Evolutionary conservation across 139 green algal genomes (phyloP), one percentile per base, ranked within the genome.

Genomic region (Chlorella sp.): DNA sequence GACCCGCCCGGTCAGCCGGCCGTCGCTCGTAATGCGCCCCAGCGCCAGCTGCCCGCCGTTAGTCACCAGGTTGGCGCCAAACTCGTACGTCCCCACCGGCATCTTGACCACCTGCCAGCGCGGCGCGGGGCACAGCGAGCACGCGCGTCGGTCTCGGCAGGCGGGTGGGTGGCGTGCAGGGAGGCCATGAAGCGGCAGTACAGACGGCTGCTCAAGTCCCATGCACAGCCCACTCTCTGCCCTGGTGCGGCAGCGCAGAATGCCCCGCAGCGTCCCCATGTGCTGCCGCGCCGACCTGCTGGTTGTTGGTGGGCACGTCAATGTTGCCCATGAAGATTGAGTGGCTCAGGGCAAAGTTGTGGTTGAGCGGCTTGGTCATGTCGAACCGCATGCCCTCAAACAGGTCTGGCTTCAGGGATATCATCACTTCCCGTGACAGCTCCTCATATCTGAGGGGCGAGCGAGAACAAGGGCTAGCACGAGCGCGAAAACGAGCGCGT

Each of bases 301-400:
- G 50, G 41, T 82, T 83, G 69, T 87, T 77, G 4, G 90, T 92
- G 17, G 91, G 92, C 55, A 98, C 82, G 59, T 99, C 96, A 17
- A 93, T 80, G 76, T 93, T 97, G 38, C 95, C 95, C 92, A 99
- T 95, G 79, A 95, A 95, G 27, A 99, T 80, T 63, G 89, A 92
- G 82, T 98, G 94, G n/a, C 73, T 90, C 27, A 99, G 80, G 42
- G 94, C 94, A 80, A 99, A 99, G 77, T 98, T 97, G 71, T 94
- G 90, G 84, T 98, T 99, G 29, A 99, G 84, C 3, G 96, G 94
- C 80, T 97, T 97, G 65, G 89, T 98, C 77, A 99, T 93, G 73
- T 99, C 96, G 73, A 99, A 99, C 2, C 94, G 86, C 58, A 97
- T 75, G 43, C 96, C 96, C 83, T 99, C 96, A 76, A 99, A 99